phyloP scores from a whole-genome alignment of 2,329 filamentous ascomycete species.

The Diaporthe australafricana region DNA sequence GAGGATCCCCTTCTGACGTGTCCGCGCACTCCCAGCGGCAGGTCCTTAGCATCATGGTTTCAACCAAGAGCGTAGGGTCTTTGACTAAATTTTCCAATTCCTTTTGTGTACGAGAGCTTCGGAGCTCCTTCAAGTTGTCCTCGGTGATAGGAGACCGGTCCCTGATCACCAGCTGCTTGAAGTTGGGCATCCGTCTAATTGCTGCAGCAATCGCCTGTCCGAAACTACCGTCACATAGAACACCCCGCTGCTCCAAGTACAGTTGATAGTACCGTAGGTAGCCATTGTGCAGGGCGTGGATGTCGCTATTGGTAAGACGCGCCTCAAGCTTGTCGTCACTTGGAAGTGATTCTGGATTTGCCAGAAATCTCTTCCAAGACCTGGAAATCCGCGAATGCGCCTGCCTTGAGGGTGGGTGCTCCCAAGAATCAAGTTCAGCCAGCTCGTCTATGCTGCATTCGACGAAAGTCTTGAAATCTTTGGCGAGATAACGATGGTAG shows the following conservation, averaged over 20 bases:
- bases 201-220: not conserved
- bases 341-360: not conserved
- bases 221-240: not conserved
- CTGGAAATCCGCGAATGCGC: too few relatives aligned
- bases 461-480: not conserved
- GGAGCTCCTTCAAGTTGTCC: not conserved
- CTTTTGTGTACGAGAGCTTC: not conserved
- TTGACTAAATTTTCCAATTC: not conserved
- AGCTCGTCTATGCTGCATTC: not conserved
- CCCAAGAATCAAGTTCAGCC: not conserved
- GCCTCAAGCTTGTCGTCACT: too few relatives aligned
- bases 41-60: conserved; percentile 1
- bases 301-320: not conserved
- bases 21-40: not conserved
- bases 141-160: not conserved
- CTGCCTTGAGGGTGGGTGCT: too few relatives aligned
- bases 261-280: not conserved
- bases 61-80: not conserved
- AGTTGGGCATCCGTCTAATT: not conserved
- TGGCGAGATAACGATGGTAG: not conserved
- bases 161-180: not conserved
- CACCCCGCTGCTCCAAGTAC: not conserved
- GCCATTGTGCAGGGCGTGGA: not conserved
- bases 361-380: not conserved
- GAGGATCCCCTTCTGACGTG: not conserved